Base-by-base conservation (phyloP, 805 yeast species). In the Cyberlindnera suaveolens region DNA sequence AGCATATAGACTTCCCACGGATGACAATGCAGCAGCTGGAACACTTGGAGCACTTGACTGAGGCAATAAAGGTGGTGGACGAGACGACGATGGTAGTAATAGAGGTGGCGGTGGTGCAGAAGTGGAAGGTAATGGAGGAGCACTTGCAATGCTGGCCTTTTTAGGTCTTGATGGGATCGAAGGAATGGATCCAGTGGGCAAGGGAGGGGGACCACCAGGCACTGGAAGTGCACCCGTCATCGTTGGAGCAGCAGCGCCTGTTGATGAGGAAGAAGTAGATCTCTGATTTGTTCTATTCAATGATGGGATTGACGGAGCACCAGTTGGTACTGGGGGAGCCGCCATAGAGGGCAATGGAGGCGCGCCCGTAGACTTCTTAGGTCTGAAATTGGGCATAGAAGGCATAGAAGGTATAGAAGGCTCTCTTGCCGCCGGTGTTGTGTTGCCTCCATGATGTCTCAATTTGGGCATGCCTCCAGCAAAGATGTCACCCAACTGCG, bases 341-440 rank as follows among this genome's bases (percentile, higher is more conserved):
- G 26, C 26, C 16, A 44, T n/a, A 10, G 45, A 14, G 14, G 46
- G 44, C 5, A 48, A 41, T 23, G 49, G 32, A 18, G 48, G 38
- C 5, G 47, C 38, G 39, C 31, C 38, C 14, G 39, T 14, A 15
- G 33, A 3, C 31, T 39, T 47, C 34, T 41, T 47, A 26, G 62
- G 62, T 37, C 59, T 49, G 10, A 50, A 46, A 1, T 53, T 34
- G n/a, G 63, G 64, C 34, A 48, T 40, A 36, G 52, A 40, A 36
- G 61, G 60, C 18, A 50, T 29, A 1, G 61, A 57, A 4, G 61
- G 60, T 17, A 50, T 29, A 1, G 61, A 57, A 4, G 71, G 65
- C 11, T 64, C 52, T 13, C 53, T 36, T 6, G 49, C 42, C 8
- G 34, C 18, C 14, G 48, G 26, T 1, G 46, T 30, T 15, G 31